These are phyloP conservation scores for Hypoxylon subgilvum DNA, from an alignment of 495 filamentous ascomycete genomes.

Conservation along the genomic window DNA sequence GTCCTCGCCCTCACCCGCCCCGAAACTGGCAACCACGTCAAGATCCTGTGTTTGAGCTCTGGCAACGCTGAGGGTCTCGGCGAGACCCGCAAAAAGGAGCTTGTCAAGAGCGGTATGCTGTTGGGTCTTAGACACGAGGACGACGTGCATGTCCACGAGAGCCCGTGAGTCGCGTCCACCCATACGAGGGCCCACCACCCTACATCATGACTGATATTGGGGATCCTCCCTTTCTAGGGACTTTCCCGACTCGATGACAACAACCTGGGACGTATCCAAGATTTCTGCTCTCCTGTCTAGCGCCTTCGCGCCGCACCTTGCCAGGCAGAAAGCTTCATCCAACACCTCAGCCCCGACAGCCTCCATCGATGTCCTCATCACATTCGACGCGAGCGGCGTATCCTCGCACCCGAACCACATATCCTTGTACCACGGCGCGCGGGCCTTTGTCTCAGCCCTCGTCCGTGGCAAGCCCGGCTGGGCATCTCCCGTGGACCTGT, in stretches of 20 bases:
- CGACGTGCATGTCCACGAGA: slow-evolving; percentile 83
- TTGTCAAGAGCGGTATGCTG: slow-evolving; percentile 73
- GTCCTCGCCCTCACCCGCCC: slow-evolving; percentile 77
- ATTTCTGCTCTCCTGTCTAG: slow-evolving; percentile 71
- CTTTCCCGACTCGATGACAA: slow-evolving; percentile 87
- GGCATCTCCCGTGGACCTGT: slow-evolving; percentile 75
- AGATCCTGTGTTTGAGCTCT: slow-evolving; percentile 91
- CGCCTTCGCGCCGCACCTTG: slow-evolving; percentile 69
- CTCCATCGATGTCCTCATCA: slow-evolving; percentile 81
- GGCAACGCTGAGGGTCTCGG: slow-evolving; percentile 89
- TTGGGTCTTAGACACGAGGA: slow-evolving; percentile 75
- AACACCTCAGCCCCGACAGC: slow-evolving; percentile 54
- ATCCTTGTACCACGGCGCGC: slow-evolving; percentile 80
- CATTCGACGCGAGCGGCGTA: slow-evolving; percentile 82
- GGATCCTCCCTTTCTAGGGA: slow-evolving; percentile 46
- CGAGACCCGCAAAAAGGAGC: slow-evolving; percentile 78
- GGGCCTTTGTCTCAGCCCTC: slow-evolving; percentile 68
- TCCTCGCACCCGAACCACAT: slow-evolving; percentile 92
- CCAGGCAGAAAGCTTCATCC: slow-evolving; percentile 26
- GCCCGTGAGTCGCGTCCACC: slow-evolving; percentile 49
- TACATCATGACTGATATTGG: neutral
- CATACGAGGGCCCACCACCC: neutral
- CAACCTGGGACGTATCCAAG: slow-evolving; percentile 70
- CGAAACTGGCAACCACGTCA: slow-evolving; percentile 81
- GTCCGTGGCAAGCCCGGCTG: slow-evolving; percentile 70